Evolutionary conservation across 208 protist genomes (phyloP), one percentile per base, ranked within the genome.

Genomic region (Giardia muris): DNA sequence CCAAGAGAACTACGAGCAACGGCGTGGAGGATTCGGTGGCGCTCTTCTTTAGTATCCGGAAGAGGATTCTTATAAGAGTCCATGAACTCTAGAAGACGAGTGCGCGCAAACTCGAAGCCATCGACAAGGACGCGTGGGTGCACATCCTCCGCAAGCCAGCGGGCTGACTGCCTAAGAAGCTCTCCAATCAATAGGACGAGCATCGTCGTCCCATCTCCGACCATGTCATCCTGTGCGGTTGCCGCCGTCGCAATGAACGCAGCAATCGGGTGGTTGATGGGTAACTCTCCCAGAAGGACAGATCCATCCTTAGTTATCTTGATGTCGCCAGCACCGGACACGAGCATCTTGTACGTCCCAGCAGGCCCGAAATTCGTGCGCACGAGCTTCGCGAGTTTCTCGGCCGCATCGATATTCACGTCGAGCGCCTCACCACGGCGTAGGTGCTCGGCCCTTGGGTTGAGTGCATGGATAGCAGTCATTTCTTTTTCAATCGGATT

Each of bases 261-360:
- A 19, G 98, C 98, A 42, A 98, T 99, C 43, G 99, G 98, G 94
- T 99, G 98, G 94, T 99, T 97, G 94, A 99, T 99, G 95, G 99
- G 98, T 98, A 99, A 99, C 94, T 99, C 98, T 57, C 98, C 96
- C 4, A 99, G 95, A 45, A 99, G 96, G 44, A 98, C 98, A 93
- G 97, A 98, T 45, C 99, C 99, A 92, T 99, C 98, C 95, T 99
- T 99, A 2, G 99, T 99, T 42, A 99, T 97, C 95, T 99, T 99
- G 90, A 99, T 99, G 87, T 98, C 96, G 43, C 98, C 98, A 92
- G 97, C 96, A 86, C 98, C 98, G 47, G 96, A 97, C 19, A 99
- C 98, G 2, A 99, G 96, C 95, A 99, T 99, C 93, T 99, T 99
- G 94, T 99, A 96, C 3, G 98, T 99, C 88, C 98, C 98, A 93